phyloP scores from a whole-genome alignment of 2,329 filamentous ascomycete species.

The Leptodontidium sp. region DNA sequence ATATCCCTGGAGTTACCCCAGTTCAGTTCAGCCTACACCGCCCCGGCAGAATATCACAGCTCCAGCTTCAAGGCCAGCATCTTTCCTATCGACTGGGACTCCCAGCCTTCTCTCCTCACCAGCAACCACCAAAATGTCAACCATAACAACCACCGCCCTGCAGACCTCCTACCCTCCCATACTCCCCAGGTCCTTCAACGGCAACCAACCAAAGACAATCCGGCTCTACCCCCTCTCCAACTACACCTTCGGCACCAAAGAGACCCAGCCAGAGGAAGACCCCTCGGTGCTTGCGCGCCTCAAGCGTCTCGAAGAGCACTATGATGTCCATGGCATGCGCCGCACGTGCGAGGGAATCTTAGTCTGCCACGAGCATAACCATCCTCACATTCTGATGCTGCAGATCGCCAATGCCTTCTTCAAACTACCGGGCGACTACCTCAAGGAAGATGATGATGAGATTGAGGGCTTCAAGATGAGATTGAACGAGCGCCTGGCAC shows the following conservation, averaged over 20 bases:
- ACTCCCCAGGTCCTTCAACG: conserved; percentile 84
- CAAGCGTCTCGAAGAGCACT: conserved; percentile 96
- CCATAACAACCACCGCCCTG: conserved; percentile 77
- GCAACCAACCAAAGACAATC: conserved; percentile 88
- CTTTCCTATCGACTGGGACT: background rate
- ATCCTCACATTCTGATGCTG: conserved; percentile 97
- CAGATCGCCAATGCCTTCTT: conserved; percentile 99
- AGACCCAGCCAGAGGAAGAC: conserved; percentile 97
- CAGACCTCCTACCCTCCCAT: conserved; percentile 83
- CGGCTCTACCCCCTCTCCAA: conserved; percentile 94
- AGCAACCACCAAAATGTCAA: conserved; percentile 70
- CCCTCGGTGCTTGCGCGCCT: conserved; percentile 92
- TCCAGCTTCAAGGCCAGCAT: conserved; percentile 6
- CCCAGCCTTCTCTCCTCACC: conserved; percentile 11
- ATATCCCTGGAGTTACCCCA: background rate
- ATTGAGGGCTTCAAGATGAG: conserved; percentile 92
- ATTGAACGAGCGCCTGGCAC: conserved; percentile 91
- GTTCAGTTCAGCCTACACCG: background rate
- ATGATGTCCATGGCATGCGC: conserved; percentile 90
- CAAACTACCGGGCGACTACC: conserved; percentile 96
- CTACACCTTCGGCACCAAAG: conserved; percentile 98
- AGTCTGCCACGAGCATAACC: conserved; percentile 98
- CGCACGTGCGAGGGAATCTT: conserved; percentile 96
- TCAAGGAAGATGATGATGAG: conserved; percentile 89
- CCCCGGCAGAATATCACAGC: conserved; percentile 11